Evolutionary conservation across 2,329 filamentous ascomycete species (phyloP).

Genomic region (Alternaria gaisen): DNA sequence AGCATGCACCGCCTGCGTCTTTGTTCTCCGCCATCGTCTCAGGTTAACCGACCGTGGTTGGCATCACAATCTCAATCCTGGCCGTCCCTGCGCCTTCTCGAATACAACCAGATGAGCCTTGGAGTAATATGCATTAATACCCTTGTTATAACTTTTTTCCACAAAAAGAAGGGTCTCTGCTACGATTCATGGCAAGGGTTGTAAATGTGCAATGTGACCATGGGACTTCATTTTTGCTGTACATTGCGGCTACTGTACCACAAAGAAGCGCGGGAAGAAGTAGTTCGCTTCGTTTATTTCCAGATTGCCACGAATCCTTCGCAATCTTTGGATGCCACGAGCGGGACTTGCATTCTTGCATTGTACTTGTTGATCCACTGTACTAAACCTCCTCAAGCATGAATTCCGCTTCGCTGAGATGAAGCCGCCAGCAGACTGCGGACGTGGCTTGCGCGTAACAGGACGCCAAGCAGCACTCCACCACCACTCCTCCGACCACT

Average conservation of each 20-base stretch:
- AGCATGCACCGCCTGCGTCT: constrained; percentile 5
- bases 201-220: background rate
- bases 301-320: constrained; percentile 4
- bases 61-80: constrained; percentile 14
- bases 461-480: constrained; percentile 25
- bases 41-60: constrained; percentile 21
- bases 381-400: constrained; percentile 19
- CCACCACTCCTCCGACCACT: constrained; percentile 22
- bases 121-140: constrained; percentile 12
- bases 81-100: constrained; percentile 19
- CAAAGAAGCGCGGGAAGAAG: background rate
- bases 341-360: constrained; percentile 3
- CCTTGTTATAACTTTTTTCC: background rate
- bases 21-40: constrained; percentile 32
- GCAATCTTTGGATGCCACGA: constrained; percentile 11
- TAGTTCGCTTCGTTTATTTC: constrained; percentile 3
- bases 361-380: constrained; percentile 13
- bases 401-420: constrained; percentile 20
- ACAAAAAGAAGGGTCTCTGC: constrained; percentile 11
- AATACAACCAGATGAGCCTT: constrained; percentile 27
- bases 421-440: constrained; percentile 10
- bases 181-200: constrained; percentile 1
- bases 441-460: constrained; percentile 18
- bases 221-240: background rate
- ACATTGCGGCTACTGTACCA: background rate